phyloP scores from a whole-genome alignment of 2,329 filamentous ascomycete genomes.

The Clonostachys sp. region DNA sequence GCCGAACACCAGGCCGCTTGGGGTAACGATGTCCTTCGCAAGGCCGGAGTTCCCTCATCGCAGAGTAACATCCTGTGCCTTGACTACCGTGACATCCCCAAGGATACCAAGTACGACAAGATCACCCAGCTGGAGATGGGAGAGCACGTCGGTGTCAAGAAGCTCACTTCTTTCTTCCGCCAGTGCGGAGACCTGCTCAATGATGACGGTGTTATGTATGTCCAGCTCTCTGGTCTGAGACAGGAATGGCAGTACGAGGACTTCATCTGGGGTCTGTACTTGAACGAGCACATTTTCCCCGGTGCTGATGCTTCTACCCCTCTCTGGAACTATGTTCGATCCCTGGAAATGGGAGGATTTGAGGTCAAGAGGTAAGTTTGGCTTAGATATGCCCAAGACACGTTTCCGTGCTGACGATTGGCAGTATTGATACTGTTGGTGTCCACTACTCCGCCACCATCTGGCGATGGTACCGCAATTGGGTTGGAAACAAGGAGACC shows the following conservation, averaged over 20 bases:
- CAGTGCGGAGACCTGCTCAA: slow-evolving; percentile 95
- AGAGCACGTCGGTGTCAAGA: slow-evolving; percentile 93
- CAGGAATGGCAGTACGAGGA: slow-evolving; percentile 98
- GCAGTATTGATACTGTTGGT: slow-evolving; percentile 79
- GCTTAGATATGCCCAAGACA: background rate
- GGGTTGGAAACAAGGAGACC: slow-evolving; percentile 90
- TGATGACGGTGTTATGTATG: slow-evolving; percentile 92
- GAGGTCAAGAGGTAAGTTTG: slow-evolving; percentile 66
- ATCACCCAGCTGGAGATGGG: slow-evolving; percentile 99
- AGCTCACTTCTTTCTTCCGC: slow-evolving; percentile 74
- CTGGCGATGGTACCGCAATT: slow-evolving; percentile 99
- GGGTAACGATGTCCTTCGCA: slow-evolving; percentile 87
- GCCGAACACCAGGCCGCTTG: slow-evolving; percentile 95
- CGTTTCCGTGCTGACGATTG: background rate
- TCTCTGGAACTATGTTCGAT: slow-evolving; percentile 80
- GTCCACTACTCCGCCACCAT: slow-evolving; percentile 96
- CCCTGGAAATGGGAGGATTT: slow-evolving; percentile 64
- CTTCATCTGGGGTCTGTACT: slow-evolving; percentile 96
- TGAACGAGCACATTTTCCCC: slow-evolving; percentile 99
- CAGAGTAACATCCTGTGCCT: slow-evolving; percentile 92
- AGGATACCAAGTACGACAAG: slow-evolving; percentile 67
- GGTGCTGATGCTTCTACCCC: slow-evolving; percentile 95
- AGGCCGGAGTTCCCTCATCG: slow-evolving; percentile 74
- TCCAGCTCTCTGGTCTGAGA: slow-evolving; percentile 91
- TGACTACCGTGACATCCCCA: slow-evolving; percentile 92